A percentile compares a stretch with the other conserved stretches of the same genome.
These are phyloP conservation scores for Teratosphaeria gauchensis DNA, from an alignment of 2,329 filamentous ascomycete species.

Conservation along the genomic window DNA sequence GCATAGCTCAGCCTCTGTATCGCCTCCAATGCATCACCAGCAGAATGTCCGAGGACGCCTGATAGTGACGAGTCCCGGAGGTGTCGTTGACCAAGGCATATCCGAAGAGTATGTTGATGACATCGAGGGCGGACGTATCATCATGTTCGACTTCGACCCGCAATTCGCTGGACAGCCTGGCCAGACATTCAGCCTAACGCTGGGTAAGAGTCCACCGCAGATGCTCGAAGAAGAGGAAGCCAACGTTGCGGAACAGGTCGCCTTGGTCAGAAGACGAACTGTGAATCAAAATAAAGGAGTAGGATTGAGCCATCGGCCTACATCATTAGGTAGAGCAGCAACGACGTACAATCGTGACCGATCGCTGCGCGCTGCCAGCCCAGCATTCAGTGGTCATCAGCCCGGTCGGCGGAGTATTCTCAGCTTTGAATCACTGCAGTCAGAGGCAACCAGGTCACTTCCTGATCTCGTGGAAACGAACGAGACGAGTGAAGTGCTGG, in stretches of 20 bases:
- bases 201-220: conserved; percentile 26
- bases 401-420: conserved; percentile 14
- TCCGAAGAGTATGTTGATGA: conserved; percentile 25
- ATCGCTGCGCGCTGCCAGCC: conserved; percentile 7
- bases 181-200: conserved; percentile 26
- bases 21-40: conserved; percentile 16
- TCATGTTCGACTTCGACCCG: conserved; percentile 25
- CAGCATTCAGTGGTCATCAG: conserved; percentile 4
- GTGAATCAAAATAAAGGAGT: conserved; percentile 25
- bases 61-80: conserved; percentile 28
- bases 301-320: conserved; percentile 22
- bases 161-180: conserved; percentile 28
- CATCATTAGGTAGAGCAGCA: conserved; percentile 25
- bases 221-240: conserved; percentile 24
- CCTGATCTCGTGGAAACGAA: conserved; percentile 24
- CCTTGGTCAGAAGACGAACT: conserved; percentile 26
- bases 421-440: conserved; percentile 17
- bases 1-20: conserved; percentile 20
- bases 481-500: conserved; percentile 15
- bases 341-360: conserved; percentile 17
- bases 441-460: conserved; percentile 19
- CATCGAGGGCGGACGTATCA: conserved; percentile 28
- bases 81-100: conserved; percentile 18
- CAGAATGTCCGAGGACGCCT: conserved; percentile 23
- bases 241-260: conserved; percentile 26